phyloP scores from a whole-genome alignment of 305 asterid species.

The Salvia sclarea region DNA sequence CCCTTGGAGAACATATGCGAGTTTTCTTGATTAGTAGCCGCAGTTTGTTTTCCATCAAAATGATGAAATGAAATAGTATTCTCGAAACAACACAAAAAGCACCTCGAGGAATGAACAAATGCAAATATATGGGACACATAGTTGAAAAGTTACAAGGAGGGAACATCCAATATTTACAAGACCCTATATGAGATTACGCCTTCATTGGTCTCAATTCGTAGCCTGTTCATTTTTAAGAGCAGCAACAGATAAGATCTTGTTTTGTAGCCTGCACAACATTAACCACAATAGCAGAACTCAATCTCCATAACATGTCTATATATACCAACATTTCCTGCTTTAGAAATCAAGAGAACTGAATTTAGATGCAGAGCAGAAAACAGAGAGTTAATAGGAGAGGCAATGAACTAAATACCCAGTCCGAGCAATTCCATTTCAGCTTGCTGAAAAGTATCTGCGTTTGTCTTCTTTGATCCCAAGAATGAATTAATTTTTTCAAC shows the following conservation, averaged over 20 bases:
- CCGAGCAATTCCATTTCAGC: slow-evolving; percentile 63
- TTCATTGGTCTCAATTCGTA: slow-evolving; percentile 58
- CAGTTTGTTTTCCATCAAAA: neutral
- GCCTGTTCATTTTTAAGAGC: slow-evolving; percentile 62
- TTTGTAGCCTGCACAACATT: slow-evolving; percentile 62
- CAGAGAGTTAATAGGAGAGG: neutral
- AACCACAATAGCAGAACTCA: neutral
- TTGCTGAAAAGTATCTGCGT: slow-evolving; percentile 51
- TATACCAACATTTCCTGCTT: neutral
- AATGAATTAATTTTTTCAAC: slow-evolving; percentile 71
- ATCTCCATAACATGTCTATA: too few species aligned
- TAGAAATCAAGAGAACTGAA: neutral
- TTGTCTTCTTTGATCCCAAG: slow-evolving; percentile 48
- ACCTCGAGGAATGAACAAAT: neutral
- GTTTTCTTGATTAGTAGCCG: neutral
- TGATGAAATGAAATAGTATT: neutral
- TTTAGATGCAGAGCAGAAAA: neutral
- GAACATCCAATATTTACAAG: slow-evolving; percentile 20
- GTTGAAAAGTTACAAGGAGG: neutral
- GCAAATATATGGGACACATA: neutral
- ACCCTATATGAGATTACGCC: slow-evolving; percentile 70
- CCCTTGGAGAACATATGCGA: neutral
- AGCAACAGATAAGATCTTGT: slow-evolving; percentile 76
- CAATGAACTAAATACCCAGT: slow-evolving; percentile 49
- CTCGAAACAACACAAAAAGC: neutral